These are phyloP conservation scores for Fraxinus pennsylvanica DNA, from an alignment of 257 asterid genomes.

Conservation along the genomic window DNA sequence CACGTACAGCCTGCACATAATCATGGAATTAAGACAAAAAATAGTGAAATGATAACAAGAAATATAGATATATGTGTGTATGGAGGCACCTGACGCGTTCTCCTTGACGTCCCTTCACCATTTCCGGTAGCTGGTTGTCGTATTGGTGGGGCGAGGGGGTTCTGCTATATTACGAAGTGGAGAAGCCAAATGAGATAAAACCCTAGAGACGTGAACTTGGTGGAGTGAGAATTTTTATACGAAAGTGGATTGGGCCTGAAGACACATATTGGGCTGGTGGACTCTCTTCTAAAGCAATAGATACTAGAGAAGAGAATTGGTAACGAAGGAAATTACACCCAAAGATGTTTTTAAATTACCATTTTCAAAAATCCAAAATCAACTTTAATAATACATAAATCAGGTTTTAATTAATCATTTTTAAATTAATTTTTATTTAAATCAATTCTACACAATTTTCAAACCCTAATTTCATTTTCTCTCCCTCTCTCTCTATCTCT, in stretches of 20 bases:
- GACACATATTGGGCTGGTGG: neutral
- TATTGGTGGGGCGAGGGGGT: neutral
- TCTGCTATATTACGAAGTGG: neutral
- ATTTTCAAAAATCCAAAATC: no score
- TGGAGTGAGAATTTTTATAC: neutral
- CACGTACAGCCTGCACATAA: slow-evolving; percentile 43
- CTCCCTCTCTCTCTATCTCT: no score
- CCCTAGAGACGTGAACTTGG: slow-evolving; percentile 21
- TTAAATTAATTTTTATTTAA: no score
- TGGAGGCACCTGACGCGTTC: slow-evolving; percentile 55
- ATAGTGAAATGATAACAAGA: no score
- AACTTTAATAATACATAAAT: no score
- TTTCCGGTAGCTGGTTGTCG: slow-evolving; percentile 25
- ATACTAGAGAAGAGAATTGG: neutral
- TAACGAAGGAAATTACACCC: no score
- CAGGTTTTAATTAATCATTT: no score
- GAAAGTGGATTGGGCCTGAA: neutral
- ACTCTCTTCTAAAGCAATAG: neutral
- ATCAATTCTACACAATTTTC: no score
- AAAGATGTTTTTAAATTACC: no score
- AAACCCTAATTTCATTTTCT: no score
- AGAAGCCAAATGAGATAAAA: slow-evolving; percentile 14
- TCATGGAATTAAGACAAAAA: neutral
- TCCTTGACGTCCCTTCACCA: slow-evolving; percentile 76
- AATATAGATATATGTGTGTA: neutral